Evolutionary conservation across 768 basidiomycete genomes (phyloP), one percentile per base, ranked within the genome.

Genomic region (Phaeolepiota aurea): DNA sequence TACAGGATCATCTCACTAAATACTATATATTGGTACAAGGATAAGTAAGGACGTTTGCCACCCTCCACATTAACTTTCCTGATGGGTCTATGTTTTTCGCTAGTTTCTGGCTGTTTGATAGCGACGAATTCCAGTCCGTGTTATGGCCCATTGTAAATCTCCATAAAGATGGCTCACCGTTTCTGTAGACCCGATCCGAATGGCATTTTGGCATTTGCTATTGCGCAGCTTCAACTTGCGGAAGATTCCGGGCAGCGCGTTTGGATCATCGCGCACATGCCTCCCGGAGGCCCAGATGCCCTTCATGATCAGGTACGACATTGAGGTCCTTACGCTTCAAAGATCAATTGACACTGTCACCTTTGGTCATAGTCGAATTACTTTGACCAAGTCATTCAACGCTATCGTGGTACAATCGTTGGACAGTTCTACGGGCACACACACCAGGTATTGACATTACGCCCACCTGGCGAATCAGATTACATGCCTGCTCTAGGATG

Each of bases 381-480:
- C 52, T 79, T 75, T 37, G 64, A 78, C 50, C 78, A 82, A 54
- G 64, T 80, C 41, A 57, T 81, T 21, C 72, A 76, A 44, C 65
- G 79, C 3, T 82, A 79, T 52, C 66, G 66, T 43, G 64, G 71
- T 42, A 76, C 72, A 4, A 76, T 81, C 40, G 73, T 76, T 3
- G 76, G 60, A 1, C 74, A 76, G 43, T 79, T 82, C 53, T 80
- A 72, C 48, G 79, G 79, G 2, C 79, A 82, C 45, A 76, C 65
- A 12, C 77, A 77, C 45, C 49, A 63, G 41, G 69, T 68, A 37
- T 10, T 22, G 4, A 10, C n/a, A 38, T 38, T 38, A 38, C 5
- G 11, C 20, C 16, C 7, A n/a, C 25, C n/a, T 28, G 11, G 10
- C 5, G 11, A 5, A 15, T 20, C 14, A 5, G 16, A 15, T 5